A percentile compares a stretch with the other conserved stretches of the same genome.
Conservation (phyloP, 495 filamentous ascomycete species). For the Echria macrotheca region DNA sequence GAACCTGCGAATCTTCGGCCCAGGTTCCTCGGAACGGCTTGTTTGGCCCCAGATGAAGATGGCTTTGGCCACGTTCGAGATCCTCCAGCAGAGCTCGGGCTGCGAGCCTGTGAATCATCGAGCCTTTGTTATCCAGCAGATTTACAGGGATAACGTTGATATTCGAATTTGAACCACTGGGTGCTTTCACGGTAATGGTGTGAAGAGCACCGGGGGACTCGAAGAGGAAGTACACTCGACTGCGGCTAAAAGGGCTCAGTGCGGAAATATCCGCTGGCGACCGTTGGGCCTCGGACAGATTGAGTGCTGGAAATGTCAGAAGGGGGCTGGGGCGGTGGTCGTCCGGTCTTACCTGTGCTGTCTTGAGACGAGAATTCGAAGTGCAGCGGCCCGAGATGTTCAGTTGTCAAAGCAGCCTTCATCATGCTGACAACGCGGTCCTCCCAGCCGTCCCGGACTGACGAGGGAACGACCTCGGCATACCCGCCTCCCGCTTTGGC, state of each 20-base stretch:
- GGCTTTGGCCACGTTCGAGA: slow-evolving; percentile 13
- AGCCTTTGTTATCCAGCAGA: slow-evolving; percentile 1
- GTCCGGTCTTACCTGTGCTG: not conserved
- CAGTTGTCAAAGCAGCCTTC: slow-evolving; percentile 14
- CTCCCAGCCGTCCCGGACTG: slow-evolving; percentile 13
- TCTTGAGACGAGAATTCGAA: slow-evolving; percentile 3
- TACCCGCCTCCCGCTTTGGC: slow-evolving; percentile 16
- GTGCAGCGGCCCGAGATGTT: slow-evolving; percentile 13
- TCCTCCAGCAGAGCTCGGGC: slow-evolving; percentile 15
- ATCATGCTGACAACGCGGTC: slow-evolving; percentile 16
- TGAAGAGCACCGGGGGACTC: not conserved
- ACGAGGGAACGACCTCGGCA: slow-evolving; percentile 11
- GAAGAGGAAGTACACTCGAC: slow-evolving; percentile 12
- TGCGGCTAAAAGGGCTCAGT: slow-evolving; percentile 10
- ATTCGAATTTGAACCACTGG: not conserved
- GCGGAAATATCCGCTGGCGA: slow-evolving; percentile 14
- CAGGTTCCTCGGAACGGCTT: not conserved
- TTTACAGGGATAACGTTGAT: not conserved
- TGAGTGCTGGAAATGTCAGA: not conserved
- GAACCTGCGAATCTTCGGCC: slow-evolving; percentile 1
- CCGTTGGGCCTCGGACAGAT: not conserved
- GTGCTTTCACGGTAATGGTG: not conserved
- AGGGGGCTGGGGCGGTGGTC: not conserved
- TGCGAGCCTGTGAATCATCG: slow-evolving; percentile 13
- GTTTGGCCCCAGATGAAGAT: slow-evolving; percentile 5